These are phyloP conservation scores for Podaxis sp. DNA, from an alignment of 768 basidiomycete genomes.

Conservation along the genomic window DNA sequence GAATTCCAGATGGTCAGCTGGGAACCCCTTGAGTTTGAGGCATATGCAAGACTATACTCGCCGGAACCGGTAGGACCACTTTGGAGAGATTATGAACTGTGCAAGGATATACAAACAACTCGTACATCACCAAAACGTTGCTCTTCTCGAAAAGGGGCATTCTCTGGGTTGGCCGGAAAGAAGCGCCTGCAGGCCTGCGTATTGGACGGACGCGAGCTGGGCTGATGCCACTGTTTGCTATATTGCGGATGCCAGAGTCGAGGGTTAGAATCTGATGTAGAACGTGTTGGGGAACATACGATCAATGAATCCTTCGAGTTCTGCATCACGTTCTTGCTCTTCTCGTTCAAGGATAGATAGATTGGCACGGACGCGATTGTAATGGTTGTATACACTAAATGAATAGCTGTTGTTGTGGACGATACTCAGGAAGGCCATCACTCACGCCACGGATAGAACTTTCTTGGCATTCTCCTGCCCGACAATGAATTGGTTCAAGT, in stretches of 20 bases:
- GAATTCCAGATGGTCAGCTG: background rate
- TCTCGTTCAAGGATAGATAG: slow-evolving; percentile 45
- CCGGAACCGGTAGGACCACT: slow-evolving; percentile 89
- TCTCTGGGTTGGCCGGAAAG: slow-evolving; percentile 40
- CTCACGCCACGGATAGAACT: slow-evolving; percentile 90
- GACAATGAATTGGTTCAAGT: slow-evolving; percentile 85
- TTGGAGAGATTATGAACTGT: background rate
- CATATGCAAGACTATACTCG: slow-evolving; percentile 24
- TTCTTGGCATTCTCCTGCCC: slow-evolving; percentile 95
- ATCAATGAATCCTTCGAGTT: slow-evolving; percentile 17
- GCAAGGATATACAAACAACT: background rate
- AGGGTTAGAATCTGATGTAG: background rate
- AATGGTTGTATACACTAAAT: slow-evolving; percentile 89
- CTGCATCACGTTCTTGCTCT: slow-evolving; percentile 19
- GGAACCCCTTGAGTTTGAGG: background rate
- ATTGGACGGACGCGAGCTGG: slow-evolving; percentile 66
- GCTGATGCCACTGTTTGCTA: slow-evolving; percentile 41
- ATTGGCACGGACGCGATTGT: slow-evolving; percentile 82
- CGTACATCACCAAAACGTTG: slow-evolving; percentile 88
- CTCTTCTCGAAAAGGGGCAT: slow-evolving; percentile 84
- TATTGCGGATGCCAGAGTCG: too few species aligned
- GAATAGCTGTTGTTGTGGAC: background rate
- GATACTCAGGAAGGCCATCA: slow-evolving; percentile 17
- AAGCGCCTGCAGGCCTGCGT: slow-evolving; percentile 33
- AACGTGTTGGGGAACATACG: slow-evolving; percentile 10